Evolutionary conservation across 768 basidiomycete genomes (phyloP).

Genomic region (Kondoa subrosea): DNA sequence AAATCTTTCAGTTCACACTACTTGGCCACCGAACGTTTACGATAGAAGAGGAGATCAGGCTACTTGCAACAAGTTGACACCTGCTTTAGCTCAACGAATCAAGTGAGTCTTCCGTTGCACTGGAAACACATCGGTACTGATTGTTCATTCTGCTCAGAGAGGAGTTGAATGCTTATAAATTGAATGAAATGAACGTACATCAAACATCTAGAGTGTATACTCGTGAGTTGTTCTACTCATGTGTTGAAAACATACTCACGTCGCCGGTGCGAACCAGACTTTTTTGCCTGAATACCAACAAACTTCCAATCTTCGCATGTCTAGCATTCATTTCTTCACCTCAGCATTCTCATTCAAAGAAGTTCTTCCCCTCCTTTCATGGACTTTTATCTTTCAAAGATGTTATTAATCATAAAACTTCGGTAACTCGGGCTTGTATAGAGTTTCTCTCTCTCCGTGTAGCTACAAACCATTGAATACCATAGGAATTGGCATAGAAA

Average conservation of each 20-base stretch:
- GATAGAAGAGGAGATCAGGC: constrained; percentile 90
- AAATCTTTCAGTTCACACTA: constrained; percentile 87
- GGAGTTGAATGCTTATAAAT: constrained; percentile 87
- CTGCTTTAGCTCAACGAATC: constrained; percentile 82
- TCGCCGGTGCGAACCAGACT: no score
- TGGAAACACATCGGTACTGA: constrained; percentile 1
- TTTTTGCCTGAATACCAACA: background rate
- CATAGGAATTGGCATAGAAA: background rate
- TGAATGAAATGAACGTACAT: constrained; percentile 92
- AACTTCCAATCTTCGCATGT: background rate
- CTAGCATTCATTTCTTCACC: background rate
- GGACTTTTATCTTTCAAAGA: no score
- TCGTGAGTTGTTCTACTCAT: no score
- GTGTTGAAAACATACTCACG: no score
- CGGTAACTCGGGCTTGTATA: no score
- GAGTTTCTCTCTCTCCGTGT: no score
- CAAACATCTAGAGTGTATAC: constrained; percentile 34
- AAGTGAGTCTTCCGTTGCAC: constrained; percentile 39
- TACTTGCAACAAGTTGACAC: constrained; percentile 90
- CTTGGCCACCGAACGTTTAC: constrained; percentile 79
- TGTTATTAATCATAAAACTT: no score
- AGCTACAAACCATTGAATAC: background rate
- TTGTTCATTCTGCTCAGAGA: constrained; percentile 35
- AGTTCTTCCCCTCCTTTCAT: no score
- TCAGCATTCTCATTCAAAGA: background rate